These are phyloP conservation scores for Cladosporium halotolerans DNA, from an alignment of 2,329 filamentous ascomycete species.

Conservation along the genomic window DNA sequence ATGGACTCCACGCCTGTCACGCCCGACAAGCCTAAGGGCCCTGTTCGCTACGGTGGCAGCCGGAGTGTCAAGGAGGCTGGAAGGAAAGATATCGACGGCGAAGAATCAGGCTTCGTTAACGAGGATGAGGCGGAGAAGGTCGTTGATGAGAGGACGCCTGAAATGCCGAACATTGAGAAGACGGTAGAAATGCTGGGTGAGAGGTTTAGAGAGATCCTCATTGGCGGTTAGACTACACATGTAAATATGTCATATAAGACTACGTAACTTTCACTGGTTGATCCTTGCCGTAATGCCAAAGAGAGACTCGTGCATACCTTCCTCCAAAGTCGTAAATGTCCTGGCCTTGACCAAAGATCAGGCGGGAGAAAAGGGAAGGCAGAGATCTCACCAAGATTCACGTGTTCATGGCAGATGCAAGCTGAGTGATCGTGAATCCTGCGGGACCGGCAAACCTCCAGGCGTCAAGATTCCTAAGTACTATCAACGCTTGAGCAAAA, in stretches of 20 bases:
- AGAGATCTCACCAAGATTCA: too few species aligned
- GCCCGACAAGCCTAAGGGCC: slow-evolving; percentile 48
- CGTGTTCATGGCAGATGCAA: too few species aligned
- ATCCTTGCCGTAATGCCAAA: too few species aligned
- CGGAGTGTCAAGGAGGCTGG: slow-evolving; percentile 32
- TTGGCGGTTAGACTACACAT: slow-evolving; percentile 10
- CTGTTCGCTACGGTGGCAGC: slow-evolving; percentile 40
- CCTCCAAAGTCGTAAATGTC: too few species aligned
- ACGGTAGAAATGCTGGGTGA: slow-evolving; percentile 28
- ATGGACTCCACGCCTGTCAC: slow-evolving; percentile 65
- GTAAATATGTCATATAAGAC: not conserved
- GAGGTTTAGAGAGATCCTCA: slow-evolving; percentile 30
- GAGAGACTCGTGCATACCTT: too few species aligned
- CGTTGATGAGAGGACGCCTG: slow-evolving; percentile 23
- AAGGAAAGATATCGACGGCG: slow-evolving; percentile 31
- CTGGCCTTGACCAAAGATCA: too few species aligned
- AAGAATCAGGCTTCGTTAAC: slow-evolving; percentile 18
- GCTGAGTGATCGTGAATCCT: too few species aligned
- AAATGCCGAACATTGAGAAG: slow-evolving; percentile 24
- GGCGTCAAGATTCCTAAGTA: too few species aligned
- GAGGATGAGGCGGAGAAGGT: slow-evolving; percentile 27
- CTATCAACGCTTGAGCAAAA: too few species aligned
- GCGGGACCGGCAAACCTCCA: too few species aligned
- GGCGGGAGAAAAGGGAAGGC: too few species aligned
- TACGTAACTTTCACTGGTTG: not conserved